These are phyloP conservation scores for Penicillium capsulatum DNA, from an alignment of 2,329 filamentous ascomycete species.

Conservation along the genomic window DNA sequence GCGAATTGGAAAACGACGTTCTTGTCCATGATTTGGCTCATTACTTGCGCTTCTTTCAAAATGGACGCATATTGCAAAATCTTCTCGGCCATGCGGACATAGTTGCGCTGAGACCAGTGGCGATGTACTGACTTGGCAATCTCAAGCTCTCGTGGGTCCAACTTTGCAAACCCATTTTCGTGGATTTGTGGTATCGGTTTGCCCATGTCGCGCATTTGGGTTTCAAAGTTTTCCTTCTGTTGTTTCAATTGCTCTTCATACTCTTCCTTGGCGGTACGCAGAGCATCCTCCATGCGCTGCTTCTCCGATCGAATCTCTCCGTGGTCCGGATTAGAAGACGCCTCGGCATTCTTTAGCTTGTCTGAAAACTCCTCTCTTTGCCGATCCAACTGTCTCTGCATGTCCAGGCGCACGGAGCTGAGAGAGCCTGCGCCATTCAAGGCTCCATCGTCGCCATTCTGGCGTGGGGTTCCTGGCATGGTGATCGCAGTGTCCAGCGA, in stretches of 20 bases:
- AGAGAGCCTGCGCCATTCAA: constrained; percentile 55
- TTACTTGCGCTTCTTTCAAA: constrained; percentile 93
- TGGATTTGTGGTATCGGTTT: constrained; percentile 52
- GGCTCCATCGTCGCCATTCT: constrained; percentile 65
- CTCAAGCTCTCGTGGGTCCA: constrained; percentile 68
- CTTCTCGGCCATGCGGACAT: constrained; percentile 88
- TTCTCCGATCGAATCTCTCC: constrained; percentile 83
- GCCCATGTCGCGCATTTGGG: constrained; percentile 73
- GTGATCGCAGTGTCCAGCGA: constrained; percentile 91
- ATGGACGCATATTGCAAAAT: constrained; percentile 82
- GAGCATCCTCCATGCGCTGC: constrained; percentile 73
- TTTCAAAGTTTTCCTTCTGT: constrained; percentile 80
- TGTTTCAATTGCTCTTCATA: constrained; percentile 81
- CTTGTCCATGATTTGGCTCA: constrained; percentile 95
- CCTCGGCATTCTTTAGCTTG: constrained; percentile 70
- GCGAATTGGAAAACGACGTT: constrained; percentile 92
- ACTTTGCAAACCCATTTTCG: constrained; percentile 43
- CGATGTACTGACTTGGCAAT: constrained; percentile 63
- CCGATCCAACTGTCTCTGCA: constrained; percentile 76
- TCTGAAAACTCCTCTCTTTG: constrained; percentile 80
- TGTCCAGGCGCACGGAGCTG: constrained; percentile 70
- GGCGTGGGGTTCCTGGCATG: constrained; percentile 80
- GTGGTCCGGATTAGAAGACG: constrained; percentile 66
- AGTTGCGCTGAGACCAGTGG: constrained; percentile 79
- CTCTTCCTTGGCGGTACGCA: constrained; percentile 74